Evolutionary conservation across 768 basidiomycete genomes (phyloP), one percentile per base, ranked within the genome.

Genomic region (Hypholoma fasciculare): DNA sequence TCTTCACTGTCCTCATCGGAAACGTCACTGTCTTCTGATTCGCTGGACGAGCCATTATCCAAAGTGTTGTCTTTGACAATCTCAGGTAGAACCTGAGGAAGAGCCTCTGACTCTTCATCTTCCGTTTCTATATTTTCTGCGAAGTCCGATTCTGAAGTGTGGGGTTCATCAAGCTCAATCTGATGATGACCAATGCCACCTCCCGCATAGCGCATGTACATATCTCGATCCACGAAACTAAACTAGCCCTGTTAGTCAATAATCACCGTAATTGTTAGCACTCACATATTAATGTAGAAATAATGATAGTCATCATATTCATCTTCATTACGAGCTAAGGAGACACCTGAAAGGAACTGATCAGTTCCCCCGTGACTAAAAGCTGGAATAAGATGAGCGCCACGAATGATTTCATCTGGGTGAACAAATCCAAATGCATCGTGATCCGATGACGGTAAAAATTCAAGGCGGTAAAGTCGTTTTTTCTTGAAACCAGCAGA

Each of bases 201-300:
- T 0, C 69, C 72, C 0, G 51, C 39, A 7, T 64, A 67, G 0
- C 61, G 40, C 67, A 71, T 69, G 26, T 66, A 65, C 61, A 70
- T 69, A 49, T 72, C 69, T 14, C 68, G 49, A 48, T 71, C 67
- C 12, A 63, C 63, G 51, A 68, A 68, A 1, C 69, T 71, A 48
- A 4, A 4, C 12, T 14, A 23, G 53, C 27, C 30, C 51, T 13
- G 20, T 17, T 13, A 23, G 23, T 7, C 23, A 49, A 30, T 17
- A 14, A 13, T 30, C 7, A 5, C 27, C 7, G 14, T 6, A 12
- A 11, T 17, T 26, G 16, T 11, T n/a, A n/a, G 20, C 14, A 46
- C 59, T 56, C 40, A 30, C 27, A 30, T 30, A 7, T 30, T 30
- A 7, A 30, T 7, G 7, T 30, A 30, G 7, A 30, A 30, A 61